Percentiles rank a stretch among this genome's conserved stretches.
Conservation (phyloP, 1,139 yeast species). For the Ogataea hybrid region DNA sequence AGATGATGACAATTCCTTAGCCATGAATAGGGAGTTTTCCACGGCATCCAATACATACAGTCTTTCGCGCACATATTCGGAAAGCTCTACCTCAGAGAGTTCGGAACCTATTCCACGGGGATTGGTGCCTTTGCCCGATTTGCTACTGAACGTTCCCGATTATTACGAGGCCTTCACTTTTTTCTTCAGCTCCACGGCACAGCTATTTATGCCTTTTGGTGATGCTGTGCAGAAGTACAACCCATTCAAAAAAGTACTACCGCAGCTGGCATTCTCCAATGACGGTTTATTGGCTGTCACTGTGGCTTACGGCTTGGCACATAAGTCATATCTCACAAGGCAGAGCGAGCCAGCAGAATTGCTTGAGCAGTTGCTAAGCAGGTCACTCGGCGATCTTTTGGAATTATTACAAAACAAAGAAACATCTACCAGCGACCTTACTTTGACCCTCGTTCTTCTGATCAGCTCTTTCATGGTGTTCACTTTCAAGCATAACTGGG, state of each 20-base stretch:
- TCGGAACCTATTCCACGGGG: slow-evolving; percentile 44
- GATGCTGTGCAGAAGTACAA: slow-evolving; percentile 52
- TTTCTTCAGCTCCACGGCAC: slow-evolving; percentile 61
- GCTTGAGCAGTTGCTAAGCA: slow-evolving; percentile 49
- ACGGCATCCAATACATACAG: not conserved
- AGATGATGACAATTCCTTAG: slow-evolving; percentile 6
- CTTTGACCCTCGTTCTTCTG: slow-evolving; percentile 62
- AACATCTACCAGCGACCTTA: slow-evolving; percentile 61
- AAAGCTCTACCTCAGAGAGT: slow-evolving; percentile 18
- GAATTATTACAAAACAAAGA: slow-evolving; percentile 47
- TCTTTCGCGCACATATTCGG: slow-evolving; percentile 1
- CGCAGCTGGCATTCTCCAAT: slow-evolving; percentile 65
- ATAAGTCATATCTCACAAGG: slow-evolving; percentile 38
- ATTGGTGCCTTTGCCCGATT: slow-evolving; percentile 55
- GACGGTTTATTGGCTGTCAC: slow-evolving; percentile 59
- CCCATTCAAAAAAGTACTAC: slow-evolving; percentile 65
- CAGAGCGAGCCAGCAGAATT: slow-evolving; percentile 43
- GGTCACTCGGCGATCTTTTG: slow-evolving; percentile 59
- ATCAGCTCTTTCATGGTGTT: slow-evolving; percentile 65
- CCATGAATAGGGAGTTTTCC: not conserved
- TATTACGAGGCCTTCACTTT: slow-evolving; percentile 62
- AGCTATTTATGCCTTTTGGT: slow-evolving; percentile 69
- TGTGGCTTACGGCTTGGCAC: slow-evolving; percentile 66
- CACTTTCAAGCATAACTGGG: slow-evolving; percentile 52
- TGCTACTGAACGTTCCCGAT: slow-evolving; percentile 55